A percentile compares a stretch with the other conserved stretches of the same genome.
Conservation (phyloP, 192 early-diverging fungal species). For the Coemansia sp. region DNA sequence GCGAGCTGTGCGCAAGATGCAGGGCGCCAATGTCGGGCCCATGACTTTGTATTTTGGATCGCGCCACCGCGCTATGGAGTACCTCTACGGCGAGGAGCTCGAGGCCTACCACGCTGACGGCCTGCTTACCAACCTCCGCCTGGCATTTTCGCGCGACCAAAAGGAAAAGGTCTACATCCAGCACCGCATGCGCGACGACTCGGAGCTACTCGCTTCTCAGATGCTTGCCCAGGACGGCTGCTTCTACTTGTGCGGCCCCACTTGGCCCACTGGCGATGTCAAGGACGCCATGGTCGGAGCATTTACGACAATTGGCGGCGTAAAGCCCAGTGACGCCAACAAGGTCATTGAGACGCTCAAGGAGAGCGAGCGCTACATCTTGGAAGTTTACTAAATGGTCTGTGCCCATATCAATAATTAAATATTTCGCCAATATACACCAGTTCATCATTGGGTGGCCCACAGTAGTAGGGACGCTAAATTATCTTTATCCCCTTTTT, state of each 20-base stretch:
- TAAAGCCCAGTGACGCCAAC: slow-evolving; percentile 65
- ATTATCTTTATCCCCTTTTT: no score
- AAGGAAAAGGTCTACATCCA: slow-evolving; percentile 96
- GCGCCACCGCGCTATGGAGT: slow-evolving; percentile 90
- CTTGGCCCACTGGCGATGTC: slow-evolving; percentile 95
- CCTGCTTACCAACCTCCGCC: slow-evolving; percentile 81
- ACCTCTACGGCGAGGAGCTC: slow-evolving; percentile 95
- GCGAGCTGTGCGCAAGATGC: slow-evolving; percentile 75
- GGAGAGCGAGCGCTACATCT: slow-evolving; percentile 88
- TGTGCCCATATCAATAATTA: slow-evolving; percentile 1
- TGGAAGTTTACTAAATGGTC: slow-evolving; percentile 79
- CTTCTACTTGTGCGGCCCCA: slow-evolving; percentile 98
- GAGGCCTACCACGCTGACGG: slow-evolving; percentile 94
- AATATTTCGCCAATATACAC: background rate
- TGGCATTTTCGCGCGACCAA: slow-evolving; percentile 96
- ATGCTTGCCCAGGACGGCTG: slow-evolving; percentile 77
- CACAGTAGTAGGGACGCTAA: no score
- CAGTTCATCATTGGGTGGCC: background rate
- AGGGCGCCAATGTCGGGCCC: slow-evolving; percentile 85
- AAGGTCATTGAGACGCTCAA: slow-evolving; percentile 87
- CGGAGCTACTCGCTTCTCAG: slow-evolving; percentile 69
- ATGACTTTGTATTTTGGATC: slow-evolving; percentile 98
- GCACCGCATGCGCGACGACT: slow-evolving; percentile 91
- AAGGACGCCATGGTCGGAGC: slow-evolving; percentile 85
- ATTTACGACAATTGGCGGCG: slow-evolving; percentile 65